A percentile compares a stretch with the other conserved stretches of the same genome.
Evolutionary conservation across 2,329 filamentous ascomycete species (phyloP).

Genomic region (Rhinocladiella similis): DNA sequence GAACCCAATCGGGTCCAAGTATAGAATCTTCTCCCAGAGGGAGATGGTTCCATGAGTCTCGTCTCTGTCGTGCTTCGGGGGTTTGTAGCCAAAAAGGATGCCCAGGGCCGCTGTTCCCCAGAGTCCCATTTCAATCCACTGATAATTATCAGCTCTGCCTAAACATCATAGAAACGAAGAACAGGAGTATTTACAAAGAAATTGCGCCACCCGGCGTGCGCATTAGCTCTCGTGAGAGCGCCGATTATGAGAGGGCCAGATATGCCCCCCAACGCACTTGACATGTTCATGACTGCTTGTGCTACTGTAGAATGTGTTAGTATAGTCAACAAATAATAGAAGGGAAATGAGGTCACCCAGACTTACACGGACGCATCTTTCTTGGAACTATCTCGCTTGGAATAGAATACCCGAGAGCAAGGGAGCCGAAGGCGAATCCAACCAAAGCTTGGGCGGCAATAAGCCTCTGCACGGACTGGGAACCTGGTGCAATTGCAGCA

Average conservation of each 20-base stretch:
- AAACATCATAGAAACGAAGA: not conserved
- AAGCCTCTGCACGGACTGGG: conserved; percentile 9
- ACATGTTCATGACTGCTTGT: conserved; percentile 10
- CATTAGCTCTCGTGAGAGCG: conserved; percentile 5
- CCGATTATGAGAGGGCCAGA: conserved; percentile 16
- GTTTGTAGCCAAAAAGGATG: conserved; percentile 7
- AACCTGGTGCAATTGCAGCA: conserved; percentile 16
- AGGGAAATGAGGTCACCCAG: too few species aligned
- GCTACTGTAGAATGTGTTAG: too few species aligned
- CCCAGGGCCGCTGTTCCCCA: conserved; percentile 5
- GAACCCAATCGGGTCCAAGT: conserved; percentile 2
- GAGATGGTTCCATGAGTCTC: conserved; percentile 2
- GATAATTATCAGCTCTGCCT: not conserved
- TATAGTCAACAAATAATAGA: too few species aligned
- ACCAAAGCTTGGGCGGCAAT: conserved; percentile 18
- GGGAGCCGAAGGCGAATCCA: conserved; percentile 1
- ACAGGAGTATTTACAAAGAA: conserved; percentile 11
- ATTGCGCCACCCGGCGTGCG: conserved; percentile 10
- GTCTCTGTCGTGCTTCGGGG: conserved; percentile 9
- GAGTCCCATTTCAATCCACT: conserved; percentile 18
- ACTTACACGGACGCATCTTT: conserved; percentile 19
- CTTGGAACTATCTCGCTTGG: conserved; percentile 20
- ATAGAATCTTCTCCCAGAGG: conserved; percentile 2
- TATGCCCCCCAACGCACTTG: conserved; percentile 1
- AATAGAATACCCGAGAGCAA: conserved; percentile 8